Evolutionary conservation across 139 green algal species (phyloP), one percentile per base, ranked within the genome.

Genomic region (Tetraselmis chui): DNA sequence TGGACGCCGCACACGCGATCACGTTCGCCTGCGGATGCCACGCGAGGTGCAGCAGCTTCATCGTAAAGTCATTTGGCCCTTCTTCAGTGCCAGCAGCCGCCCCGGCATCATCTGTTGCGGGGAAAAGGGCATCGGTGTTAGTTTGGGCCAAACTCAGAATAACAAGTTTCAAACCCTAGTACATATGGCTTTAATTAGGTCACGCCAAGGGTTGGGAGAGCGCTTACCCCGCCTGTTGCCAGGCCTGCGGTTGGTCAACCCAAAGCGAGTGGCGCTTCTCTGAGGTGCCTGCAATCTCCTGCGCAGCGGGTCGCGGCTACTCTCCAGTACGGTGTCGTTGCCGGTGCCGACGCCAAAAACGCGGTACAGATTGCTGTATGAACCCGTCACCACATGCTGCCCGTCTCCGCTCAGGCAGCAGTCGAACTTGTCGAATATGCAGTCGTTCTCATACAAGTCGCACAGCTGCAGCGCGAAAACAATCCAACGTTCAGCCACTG

Each of bases 351-450:
- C 77, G 27, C 84, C 86, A 76, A 93, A 92, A 23, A 95, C 93
- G 76, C 89, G 89, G 88, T 98, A 97, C 29, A 93, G 87, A 88
- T 95, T 96, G 82, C 91, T 95, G 93, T 99, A 99, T 27, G 94
- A 97, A 28, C 96, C 96, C 27, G 94, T 98, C 30, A 92, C 92
- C n/a, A 97, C 87, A 67, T 90, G 82, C 58, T 86, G 82, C 74
- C 95, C 94, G 27, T 92, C 84, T 11, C 93, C 91, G 78, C 90
- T 97, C 74, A 97, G 88, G 80, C 85, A 92, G 87, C 93, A 97
- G 86, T 98, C 95, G 85, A 99, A 99, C 90, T 99, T 99, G 91
- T 99, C 96, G 82, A 99, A 99, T 78, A 99, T 98, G 85, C 86
- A 94, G 89, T 99, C 97, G 83, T 95, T 98, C 89, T 99, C 97